phyloP scores from a whole-genome alignment of 2,329 filamentous ascomycete species.

The Hortaea werneckii region DNA sequence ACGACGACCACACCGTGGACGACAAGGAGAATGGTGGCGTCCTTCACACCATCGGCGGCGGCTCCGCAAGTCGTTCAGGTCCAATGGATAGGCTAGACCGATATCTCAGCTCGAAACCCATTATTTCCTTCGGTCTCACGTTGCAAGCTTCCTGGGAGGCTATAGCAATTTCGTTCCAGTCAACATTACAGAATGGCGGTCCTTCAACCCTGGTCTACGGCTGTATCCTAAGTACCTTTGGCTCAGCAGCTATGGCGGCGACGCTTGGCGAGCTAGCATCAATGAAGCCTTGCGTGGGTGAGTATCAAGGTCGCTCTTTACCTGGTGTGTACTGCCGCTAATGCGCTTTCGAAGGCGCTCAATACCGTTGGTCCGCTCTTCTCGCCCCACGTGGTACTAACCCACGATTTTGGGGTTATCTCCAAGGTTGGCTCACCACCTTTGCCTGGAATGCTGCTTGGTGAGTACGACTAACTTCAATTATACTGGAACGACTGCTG shows the following conservation, averaged over 20 bases:
- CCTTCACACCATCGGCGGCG: constrained; percentile 4
- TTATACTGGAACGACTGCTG: too few species aligned
- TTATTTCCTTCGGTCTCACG: constrained; percentile 7
- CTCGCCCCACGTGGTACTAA: constrained; percentile 1
- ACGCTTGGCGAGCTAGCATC: not conserved
- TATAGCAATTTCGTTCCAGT: not conserved
- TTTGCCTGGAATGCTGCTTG: constrained; percentile 30
- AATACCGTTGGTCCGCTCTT: constrained; percentile 4
- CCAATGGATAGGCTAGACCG: constrained; percentile 2
- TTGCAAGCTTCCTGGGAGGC: constrained; percentile 8
- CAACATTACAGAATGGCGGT: constrained; percentile 8
- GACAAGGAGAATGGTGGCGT: not conserved
- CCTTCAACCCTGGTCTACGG: constrained; percentile 9
- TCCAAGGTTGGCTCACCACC: constrained; percentile 24
- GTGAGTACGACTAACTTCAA: too few species aligned
- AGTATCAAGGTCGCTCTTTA: not conserved
- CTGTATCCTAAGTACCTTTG: constrained; percentile 4
- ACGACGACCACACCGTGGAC: not conserved
- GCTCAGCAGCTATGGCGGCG: not conserved
- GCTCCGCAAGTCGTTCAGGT: not conserved
- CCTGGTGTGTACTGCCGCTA: not conserved
- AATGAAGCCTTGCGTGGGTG: not conserved
- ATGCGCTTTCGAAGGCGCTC: not conserved
- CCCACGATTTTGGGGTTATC: constrained; percentile 2
- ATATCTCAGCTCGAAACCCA: constrained; percentile 4